Evolutionary conservation across 441 rosid genomes (phyloP).

Genomic region (Adansonia gregorii): DNA sequence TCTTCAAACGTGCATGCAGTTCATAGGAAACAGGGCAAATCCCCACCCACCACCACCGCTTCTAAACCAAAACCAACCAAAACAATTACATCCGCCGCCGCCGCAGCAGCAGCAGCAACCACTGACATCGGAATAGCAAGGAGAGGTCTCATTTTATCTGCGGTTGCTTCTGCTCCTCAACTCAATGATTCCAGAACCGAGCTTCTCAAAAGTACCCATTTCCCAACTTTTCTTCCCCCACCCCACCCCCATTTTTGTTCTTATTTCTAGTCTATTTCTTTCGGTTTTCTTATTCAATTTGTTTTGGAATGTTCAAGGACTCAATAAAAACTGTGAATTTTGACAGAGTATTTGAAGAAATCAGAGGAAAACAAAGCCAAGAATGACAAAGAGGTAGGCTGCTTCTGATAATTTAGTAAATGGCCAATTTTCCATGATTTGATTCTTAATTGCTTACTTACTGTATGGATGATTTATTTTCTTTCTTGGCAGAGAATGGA

Average conservation of each 20-base stretch:
- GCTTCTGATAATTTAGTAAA: background rate
- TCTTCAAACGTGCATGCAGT: constrained; percentile 71
- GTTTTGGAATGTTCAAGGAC: background rate
- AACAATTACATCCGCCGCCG: background rate
- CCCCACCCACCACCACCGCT: constrained; percentile 24
- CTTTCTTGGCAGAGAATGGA: constrained; percentile 63
- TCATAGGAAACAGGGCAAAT: constrained; percentile 48
- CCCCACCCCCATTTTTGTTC: background rate
- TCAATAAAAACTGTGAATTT: background rate
- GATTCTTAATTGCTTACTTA: too few relatives aligned
- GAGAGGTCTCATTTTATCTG: constrained; percentile 57
- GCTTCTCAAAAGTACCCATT: constrained; percentile 64
- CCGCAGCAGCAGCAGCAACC: constrained; percentile 15
- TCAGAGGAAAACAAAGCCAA: constrained; percentile 76
- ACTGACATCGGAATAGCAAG: constrained; percentile 34
- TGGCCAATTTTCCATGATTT: background rate
- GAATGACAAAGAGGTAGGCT: constrained; percentile 80
- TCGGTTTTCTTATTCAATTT: background rate
- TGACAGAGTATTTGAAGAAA: constrained; percentile 77
- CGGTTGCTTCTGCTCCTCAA: constrained; percentile 57
- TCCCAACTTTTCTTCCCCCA: background rate
- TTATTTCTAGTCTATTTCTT: background rate
- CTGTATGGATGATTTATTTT: background rate
- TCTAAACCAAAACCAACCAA: constrained; percentile 10
- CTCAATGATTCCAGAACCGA: constrained; percentile 50